Base-by-base conservation (phyloP, 768 basidiomycete species). In the Boletus tylopilopsis region DNA sequence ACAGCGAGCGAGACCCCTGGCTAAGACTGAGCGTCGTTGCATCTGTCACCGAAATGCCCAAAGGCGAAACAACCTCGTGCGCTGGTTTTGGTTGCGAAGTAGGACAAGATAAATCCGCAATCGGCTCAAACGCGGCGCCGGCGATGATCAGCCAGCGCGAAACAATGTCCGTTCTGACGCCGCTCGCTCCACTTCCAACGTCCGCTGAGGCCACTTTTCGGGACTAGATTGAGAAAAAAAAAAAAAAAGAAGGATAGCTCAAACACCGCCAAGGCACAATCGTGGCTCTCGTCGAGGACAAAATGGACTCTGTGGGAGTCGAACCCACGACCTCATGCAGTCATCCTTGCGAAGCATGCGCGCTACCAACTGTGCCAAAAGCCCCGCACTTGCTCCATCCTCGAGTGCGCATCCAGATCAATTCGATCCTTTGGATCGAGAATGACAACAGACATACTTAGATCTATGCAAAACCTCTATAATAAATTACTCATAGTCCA, bases 11-110 rank as follows among this genome's bases (percentile, higher is more conserved):
- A 77, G 72, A 39, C 72, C 76, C 58, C 73, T 77, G 47, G 72
- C 64, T 11, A 64, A 45, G 34, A 69, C 73, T 42, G 73, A 63
- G 55, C 83, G 81, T 64, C 85, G 78, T 60, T 81, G 84, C 83
- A 86, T 83, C 52, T 78, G 80, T 57, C 21, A 45, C 27, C 44
- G 41, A 24, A 13, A 41, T 41, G 5, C 27, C 42, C 13, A 16
- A 29, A 37, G 38, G 32, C 40, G 42, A 37, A 45, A 36, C 29
- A 18, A 23, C 36, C 39, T 22, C 36, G 47, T 45, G 38, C 30
- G 40, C 40, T 6, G 29, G 29, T 6, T 30, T 18, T 41, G 23
- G 40, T 43, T 37, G 55, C 18, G 25, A 21, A 39, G 32, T 34
- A 34, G 33, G 54, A 30, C 25, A 21, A 37, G 51, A 42, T 41